Evolutionary conservation across 2,329 filamentous ascomycete genomes (phyloP).

Genomic region (Microsporum canis): DNA sequence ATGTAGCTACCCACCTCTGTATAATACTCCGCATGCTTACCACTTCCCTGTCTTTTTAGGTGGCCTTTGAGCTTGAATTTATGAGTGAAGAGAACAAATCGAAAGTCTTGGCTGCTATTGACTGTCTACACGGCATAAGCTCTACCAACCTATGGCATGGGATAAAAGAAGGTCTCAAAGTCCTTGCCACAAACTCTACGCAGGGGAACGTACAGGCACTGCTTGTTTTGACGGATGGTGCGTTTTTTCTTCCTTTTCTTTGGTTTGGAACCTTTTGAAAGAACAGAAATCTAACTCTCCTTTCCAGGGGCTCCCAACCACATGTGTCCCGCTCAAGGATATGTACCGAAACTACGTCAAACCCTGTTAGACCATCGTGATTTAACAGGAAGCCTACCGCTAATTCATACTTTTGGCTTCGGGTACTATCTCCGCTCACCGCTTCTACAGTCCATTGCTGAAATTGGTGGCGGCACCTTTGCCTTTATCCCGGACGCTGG

Average conservation of each 20-base stretch:
- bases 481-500: slow-evolving; percentile 51
- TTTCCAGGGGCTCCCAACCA: slow-evolving; percentile 37
- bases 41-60: slow-evolving; percentile 8
- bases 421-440: slow-evolving; percentile 42
- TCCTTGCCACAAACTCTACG: slow-evolving; percentile 31
- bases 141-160: slow-evolving; percentile 51
- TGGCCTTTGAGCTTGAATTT: slow-evolving; percentile 36
- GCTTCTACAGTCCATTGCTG: slow-evolving; percentile 49
- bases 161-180: slow-evolving; percentile 39
- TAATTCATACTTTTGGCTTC: slow-evolving; percentile 44
- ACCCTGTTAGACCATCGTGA: slow-evolving; percentile 26
- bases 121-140: slow-evolving; percentile 28
- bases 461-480: slow-evolving; percentile 47
- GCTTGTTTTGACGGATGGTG: slow-evolving; percentile 25
- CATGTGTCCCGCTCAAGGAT: slow-evolving; percentile 44
- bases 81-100: slow-evolving; percentile 42
- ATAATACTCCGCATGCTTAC: not conserved
- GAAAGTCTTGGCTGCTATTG: slow-evolving; percentile 33
- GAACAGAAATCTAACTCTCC: not conserved
- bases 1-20: not conserved
- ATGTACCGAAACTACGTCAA: slow-evolving; percentile 42
- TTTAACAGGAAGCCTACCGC: slow-evolving; percentile 27
- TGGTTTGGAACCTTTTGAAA: not conserved
- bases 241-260: not conserved
- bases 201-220: slow-evolving; percentile 24